Evolutionary conservation across 129 eudicot genomes (phyloP).

Genomic region (Pseudognaphalium luteoalbum): DNA sequence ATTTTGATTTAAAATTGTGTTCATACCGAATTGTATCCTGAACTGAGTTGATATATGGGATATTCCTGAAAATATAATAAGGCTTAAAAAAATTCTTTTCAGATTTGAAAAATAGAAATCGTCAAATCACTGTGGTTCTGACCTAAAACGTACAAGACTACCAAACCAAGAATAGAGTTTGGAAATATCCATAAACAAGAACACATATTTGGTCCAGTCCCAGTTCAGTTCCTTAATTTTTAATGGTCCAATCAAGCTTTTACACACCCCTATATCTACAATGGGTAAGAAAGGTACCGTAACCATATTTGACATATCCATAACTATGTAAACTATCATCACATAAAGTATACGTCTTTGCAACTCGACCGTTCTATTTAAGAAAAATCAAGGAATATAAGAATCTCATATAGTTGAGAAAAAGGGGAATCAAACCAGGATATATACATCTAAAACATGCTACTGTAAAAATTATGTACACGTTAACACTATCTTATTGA

Average conservation of each 20-base stretch:
- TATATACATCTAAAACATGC: conserved; percentile 38
- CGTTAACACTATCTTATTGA: conserved; percentile 24
- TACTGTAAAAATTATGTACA: conserved; percentile 32
- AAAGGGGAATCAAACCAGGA: conserved; percentile 27
- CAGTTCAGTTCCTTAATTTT: no score
- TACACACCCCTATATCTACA: not conserved
- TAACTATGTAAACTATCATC: not conserved
- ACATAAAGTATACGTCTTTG: conserved; percentile 10
- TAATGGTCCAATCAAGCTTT: not conserved
- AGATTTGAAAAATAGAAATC: no score
- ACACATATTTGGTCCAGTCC: no score
- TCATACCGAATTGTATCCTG: no score
- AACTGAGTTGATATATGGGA: no score
- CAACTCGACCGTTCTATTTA: conserved; percentile 20
- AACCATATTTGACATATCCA: not conserved
- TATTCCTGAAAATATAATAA: no score
- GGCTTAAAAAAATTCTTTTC: no score
- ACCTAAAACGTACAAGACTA: no score
- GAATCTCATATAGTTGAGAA: conserved; percentile 23
- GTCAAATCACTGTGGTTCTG: no score
- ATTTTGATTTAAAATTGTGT: no score
- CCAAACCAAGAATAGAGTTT: no score
- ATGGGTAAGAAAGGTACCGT: not conserved
- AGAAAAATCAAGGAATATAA: conserved; percentile 22
- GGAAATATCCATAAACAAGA: no score